Percentiles rank a stretch among this genome's conserved stretches.
These are phyloP conservation scores for Xylaria grammica DNA, from an alignment of 495 filamentous ascomycete genomes.

Conservation along the genomic window DNA sequence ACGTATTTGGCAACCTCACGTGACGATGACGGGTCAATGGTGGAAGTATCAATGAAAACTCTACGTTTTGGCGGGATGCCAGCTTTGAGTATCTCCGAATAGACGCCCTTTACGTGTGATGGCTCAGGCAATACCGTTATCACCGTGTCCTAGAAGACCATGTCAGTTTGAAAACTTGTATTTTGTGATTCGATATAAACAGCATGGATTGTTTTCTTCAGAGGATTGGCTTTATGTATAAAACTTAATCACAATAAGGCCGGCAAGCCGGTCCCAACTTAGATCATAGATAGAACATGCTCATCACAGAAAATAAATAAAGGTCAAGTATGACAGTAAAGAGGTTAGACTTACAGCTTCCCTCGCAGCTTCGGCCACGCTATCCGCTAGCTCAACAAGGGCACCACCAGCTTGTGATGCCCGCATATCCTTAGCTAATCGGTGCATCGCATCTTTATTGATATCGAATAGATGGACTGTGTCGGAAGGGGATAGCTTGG, in stretches of 20 bases:
- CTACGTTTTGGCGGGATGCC: conserved; percentile 56
- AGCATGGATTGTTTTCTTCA: conserved; percentile 44
- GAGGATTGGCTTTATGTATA: conserved; percentile 68
- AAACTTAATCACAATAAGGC: conserved; percentile 57
- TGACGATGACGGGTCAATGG: conserved; percentile 82
- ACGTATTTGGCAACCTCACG: conserved; percentile 68
- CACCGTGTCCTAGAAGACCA: conserved; percentile 64
- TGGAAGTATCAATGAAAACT: conserved; percentile 82
- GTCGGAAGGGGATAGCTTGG: conserved; percentile 73
- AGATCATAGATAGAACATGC: conserved; percentile 67
- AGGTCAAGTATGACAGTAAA: not conserved
- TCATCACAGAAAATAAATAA: conserved; percentile 50
- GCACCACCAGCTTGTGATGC: conserved; percentile 53
- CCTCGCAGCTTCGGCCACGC: conserved; percentile 67
- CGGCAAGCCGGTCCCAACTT: conserved; percentile 55
- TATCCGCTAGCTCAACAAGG: conserved; percentile 61
- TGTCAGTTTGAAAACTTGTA: conserved; percentile 26
- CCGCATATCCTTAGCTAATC: conserved; percentile 65
- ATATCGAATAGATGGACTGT: conserved; percentile 75
- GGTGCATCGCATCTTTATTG: conserved; percentile 63
- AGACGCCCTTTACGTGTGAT: conserved; percentile 76
- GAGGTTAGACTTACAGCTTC: conserved; percentile 67
- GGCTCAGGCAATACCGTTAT: conserved; percentile 84
- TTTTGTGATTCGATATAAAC: conserved; percentile 4
- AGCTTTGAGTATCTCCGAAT: conserved; percentile 63